A percentile compares a stretch with the other conserved stretches of the same genome.
Evolutionary conservation across 345 rosid genomes (phyloP).

Genomic region (Sisymbrium irio): DNA sequence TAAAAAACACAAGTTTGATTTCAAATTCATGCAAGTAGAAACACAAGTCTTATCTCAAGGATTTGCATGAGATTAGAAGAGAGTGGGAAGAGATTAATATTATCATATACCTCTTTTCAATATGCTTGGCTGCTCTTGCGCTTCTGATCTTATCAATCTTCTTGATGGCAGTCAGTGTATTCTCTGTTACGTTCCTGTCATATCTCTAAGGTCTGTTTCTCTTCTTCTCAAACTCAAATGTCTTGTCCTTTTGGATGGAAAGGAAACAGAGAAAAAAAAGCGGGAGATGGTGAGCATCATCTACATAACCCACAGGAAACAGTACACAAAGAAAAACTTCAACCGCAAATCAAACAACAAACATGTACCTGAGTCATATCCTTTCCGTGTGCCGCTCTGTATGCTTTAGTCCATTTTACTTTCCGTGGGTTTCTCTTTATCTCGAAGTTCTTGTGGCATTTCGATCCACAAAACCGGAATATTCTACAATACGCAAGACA

Average conservation of each 20-base stretch:
- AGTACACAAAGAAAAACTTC: too few relatives aligned
- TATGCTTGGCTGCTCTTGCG: slow-evolving; percentile 51
- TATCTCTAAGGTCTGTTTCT: slow-evolving; percentile 93
- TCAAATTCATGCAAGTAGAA: too few relatives aligned
- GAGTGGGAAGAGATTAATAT: not conserved
- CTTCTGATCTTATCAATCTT: slow-evolving; percentile 74
- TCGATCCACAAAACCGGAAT: not conserved
- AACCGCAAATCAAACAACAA: not conserved
- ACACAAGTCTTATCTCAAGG: not conserved
- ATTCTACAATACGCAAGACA: not conserved
- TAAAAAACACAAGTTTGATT: not conserved
- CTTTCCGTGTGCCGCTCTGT: slow-evolving; percentile 70
- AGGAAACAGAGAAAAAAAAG: slow-evolving; percentile 4
- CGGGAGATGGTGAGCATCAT: not conserved
- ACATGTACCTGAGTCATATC: slow-evolving; percentile 86
- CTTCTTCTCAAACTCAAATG: slow-evolving; percentile 93
- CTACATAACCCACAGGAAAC: not conserved
- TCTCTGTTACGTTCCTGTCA: slow-evolving; percentile 70
- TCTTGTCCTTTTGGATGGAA: slow-evolving; percentile 56
- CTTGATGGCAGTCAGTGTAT: slow-evolving; percentile 73
- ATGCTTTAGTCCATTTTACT: slow-evolving; percentile 95
- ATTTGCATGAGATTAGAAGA: not conserved
- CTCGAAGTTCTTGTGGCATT: slow-evolving; percentile 33
- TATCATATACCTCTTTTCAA: slow-evolving; percentile 44
- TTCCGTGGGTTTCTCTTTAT: slow-evolving; percentile 97